A percentile compares a stretch with the other conserved stretches of the same genome.
Conservation (phyloP, 495 filamentous ascomycete genomes). For the Trypethelium eluteriae region DNA sequence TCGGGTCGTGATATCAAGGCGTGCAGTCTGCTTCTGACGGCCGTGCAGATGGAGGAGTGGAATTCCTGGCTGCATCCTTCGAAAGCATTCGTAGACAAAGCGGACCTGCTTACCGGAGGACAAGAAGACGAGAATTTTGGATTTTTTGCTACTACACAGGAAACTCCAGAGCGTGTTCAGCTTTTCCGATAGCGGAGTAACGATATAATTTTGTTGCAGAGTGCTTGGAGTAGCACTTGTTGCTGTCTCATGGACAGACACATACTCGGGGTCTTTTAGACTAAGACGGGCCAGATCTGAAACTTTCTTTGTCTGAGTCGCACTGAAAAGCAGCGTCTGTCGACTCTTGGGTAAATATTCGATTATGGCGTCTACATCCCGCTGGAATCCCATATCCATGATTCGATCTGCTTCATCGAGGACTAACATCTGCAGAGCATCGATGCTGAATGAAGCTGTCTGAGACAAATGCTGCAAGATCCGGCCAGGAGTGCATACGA, state of each 20-base stretch:
- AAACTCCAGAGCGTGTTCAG: conserved; percentile 89
- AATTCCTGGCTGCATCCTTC: conserved; percentile 89
- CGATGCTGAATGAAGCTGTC: conserved; percentile 80
- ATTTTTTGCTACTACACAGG: conserved; percentile 75
- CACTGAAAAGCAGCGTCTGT: conserved; percentile 91
- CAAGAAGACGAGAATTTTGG: conserved; percentile 89
- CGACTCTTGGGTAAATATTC: conserved; percentile 80
- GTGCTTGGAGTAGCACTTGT: conserved; percentile 71
- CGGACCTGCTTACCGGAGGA: conserved; percentile 94
- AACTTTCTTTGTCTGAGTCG: conserved; percentile 91
- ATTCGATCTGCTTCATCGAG: conserved; percentile 95
- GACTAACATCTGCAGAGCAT: conserved; percentile 85
- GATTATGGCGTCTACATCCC: conserved; percentile 83
- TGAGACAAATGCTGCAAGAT: conserved; percentile 96
- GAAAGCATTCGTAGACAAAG: conserved; percentile 88
- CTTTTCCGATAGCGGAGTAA: conserved; percentile 77
- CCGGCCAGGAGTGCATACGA: conserved; percentile 90
- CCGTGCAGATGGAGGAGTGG: conserved; percentile 93
- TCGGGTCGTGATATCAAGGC: conserved; percentile 74
- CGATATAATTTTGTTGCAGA: conserved; percentile 84
- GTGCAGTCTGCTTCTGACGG: conserved; percentile 80
- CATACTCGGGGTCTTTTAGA: conserved; percentile 84
- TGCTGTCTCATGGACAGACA: conserved; percentile 83
- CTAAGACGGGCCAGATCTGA: conserved; percentile 84
- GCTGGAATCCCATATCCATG: conserved; percentile 95